A percentile compares a stretch with the other conserved stretches of the same genome.
Conservation (phyloP, 495 filamentous ascomycete genomes). For the Hypoxylon perforatum region DNA sequence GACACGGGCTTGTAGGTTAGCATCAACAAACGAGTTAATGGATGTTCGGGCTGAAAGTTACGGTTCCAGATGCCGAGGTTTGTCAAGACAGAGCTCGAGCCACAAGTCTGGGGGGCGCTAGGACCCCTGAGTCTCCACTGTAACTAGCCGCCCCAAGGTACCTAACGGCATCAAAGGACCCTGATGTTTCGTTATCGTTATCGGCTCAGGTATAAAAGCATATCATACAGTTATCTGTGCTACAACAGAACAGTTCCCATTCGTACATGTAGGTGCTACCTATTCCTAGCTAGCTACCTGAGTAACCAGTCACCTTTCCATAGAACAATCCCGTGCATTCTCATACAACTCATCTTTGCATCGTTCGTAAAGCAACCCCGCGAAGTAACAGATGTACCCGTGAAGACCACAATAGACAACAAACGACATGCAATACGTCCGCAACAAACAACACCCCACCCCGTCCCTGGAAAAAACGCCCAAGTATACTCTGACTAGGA, state of each 20-base stretch:
- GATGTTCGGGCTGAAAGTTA: constrained; percentile 9
- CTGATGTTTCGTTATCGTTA: too few relatives aligned
- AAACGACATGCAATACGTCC: too few relatives aligned
- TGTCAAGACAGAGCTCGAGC: constrained; percentile 28
- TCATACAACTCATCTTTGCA: not conserved
- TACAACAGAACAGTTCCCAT: too few relatives aligned
- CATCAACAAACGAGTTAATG: not conserved
- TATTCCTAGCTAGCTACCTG: not conserved
- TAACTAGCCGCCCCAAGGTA: not conserved
- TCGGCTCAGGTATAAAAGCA: too few relatives aligned
- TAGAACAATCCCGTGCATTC: not conserved
- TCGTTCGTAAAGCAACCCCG: not conserved
- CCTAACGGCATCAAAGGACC: not conserved
- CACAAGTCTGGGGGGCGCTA: not conserved
- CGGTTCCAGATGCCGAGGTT: constrained; percentile 30
- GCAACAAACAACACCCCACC: too few relatives aligned
- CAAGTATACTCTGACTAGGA: too few relatives aligned
- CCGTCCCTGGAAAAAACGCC: too few relatives aligned
- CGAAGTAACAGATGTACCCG: too few relatives aligned
- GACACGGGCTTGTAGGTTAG: not conserved
- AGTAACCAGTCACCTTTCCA: not conserved
- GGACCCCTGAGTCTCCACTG: not conserved
- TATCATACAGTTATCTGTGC: too few relatives aligned
- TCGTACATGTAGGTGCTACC: too few relatives aligned
- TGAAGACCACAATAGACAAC: not conserved